Base-by-base conservation (phyloP, 768 basidiomycete species). In the Serendipita sp. region DNA sequence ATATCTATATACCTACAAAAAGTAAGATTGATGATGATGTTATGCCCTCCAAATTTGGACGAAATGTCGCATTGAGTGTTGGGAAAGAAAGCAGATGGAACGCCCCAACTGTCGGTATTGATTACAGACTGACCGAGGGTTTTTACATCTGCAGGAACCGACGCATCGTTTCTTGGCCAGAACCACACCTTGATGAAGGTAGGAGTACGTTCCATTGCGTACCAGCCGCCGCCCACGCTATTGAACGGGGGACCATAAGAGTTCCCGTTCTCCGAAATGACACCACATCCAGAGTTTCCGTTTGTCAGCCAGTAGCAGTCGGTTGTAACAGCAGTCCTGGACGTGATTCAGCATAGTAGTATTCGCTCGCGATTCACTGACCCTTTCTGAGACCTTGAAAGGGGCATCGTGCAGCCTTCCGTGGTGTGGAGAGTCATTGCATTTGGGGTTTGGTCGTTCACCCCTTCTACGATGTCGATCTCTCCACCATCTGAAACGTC, bases 391-490 rank as follows among this genome's bases (percentile, higher is more conserved):
- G 30, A 31, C 17, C 22, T 4, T 13, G 53, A 28, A 24, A 31
- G 17, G 4, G 71, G 66, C 76, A 83, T 78, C 1, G 64, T 74
- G 67, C 83, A 85, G 42, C 71, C 67, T 0, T 79, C 72, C 2
- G 71, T 71, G 2, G 83, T 82, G 67, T 85, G 83, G 20, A 84
- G 71, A 0, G 83, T 79, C 1, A 75, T 77, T 11, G 78, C 73
- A 66, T 85, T 84, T 4, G 66, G 53, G 1, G 61, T 63, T 56
- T 74, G 69, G n/a, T 68, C 65, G 64, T 85, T 80, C 58, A 83
- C 82, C 61, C 82, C 82, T 69, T 82, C 80, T 34, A 81, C 65
- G 42, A 82, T 79, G 66, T 82, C 77, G 16, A 81, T 73, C 66
- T 83, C 82, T 3, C 82, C 82, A 1, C 63, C 64, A 13, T 17